Base-by-base conservation (phyloP, 495 filamentous ascomycete species). In the Cercophora samala region DNA sequence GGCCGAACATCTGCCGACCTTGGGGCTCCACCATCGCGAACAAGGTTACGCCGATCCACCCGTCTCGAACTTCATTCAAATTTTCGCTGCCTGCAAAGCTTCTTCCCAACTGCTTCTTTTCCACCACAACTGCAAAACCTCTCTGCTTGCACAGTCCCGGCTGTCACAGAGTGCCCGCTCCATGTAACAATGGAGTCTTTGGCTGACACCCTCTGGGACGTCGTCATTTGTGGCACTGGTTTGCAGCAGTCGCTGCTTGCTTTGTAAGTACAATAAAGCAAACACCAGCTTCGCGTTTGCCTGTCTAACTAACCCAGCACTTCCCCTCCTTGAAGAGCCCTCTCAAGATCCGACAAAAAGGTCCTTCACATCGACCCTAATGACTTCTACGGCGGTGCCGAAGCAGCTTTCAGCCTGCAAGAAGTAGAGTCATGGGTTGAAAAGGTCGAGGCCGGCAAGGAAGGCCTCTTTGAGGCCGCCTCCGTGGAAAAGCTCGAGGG, bases 331-430 rank as follows among this genome's bases (percentile, higher is more conserved):
- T 81, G 73, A 88, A 97, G 94, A 84, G 90, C 95, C 65, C 87
- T 98, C 67, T 96, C 93, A 65, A 89, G 96, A 70, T 95, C 93
- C 37, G 87, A 88, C 70, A 97, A 96, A 82, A 93, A 91, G 67
- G 86, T 99, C 62, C 87, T 98, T 42, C 96, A 99, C 72, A 77
- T 97, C 75, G 95, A 99, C 72, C 82, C 83, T 56, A 95, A 97
- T 76, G 80, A 85, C 66, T 96, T 90, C 79, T 99, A 99, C 78
- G 95, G 95, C 68, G 89, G 90, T 51, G 65, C 85, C 9, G 93
- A 97, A 69, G 93, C 95, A 66, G 93, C 93, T 1, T 89, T 99
- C 66, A 94, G 89, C 74, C 81, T 97, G 46, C 86, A 93, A 63
- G 95, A 98, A 73, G 89, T 87, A 24, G 85, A 90, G 70, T 79